Conservation (phyloP, 2,329 filamentous ascomycete species). For the Xylaria digitata region DNA sequence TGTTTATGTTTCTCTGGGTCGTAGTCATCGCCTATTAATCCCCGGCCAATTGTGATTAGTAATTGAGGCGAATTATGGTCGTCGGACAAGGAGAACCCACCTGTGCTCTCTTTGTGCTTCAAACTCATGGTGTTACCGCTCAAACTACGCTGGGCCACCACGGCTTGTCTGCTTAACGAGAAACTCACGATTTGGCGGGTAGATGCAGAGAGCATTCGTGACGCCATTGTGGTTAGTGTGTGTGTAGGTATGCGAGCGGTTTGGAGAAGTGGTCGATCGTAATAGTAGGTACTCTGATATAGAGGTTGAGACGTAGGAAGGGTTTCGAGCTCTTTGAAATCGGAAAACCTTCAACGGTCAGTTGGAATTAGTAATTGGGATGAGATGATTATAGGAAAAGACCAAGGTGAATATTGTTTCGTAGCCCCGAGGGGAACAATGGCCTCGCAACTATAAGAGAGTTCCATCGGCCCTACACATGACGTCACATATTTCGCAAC, state of each 20-base stretch:
- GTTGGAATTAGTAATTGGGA: slow-evolving; percentile 4
- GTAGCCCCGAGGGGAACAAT: slow-evolving; percentile 8
- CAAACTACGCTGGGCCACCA: slow-evolving; percentile 42
- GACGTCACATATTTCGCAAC: slow-evolving; percentile 36
- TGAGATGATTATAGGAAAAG: slow-evolving; percentile 9
- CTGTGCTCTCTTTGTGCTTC: slow-evolving; percentile 47
- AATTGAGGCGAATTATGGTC: no score
- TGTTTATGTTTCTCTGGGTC: slow-evolving; percentile 67
- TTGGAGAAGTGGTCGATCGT: background rate
- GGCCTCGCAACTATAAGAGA: slow-evolving; percentile 9
- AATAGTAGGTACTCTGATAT: no score
- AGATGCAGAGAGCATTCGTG: slow-evolving; percentile 45
- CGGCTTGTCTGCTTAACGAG: slow-evolving; percentile 44
- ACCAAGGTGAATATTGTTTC: slow-evolving; percentile 4
- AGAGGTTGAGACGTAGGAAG: background rate
- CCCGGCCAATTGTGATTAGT: no score
- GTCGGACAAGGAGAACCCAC: slow-evolving; percentile 34
- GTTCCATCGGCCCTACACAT: slow-evolving; percentile 19
- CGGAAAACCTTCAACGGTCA: slow-evolving; percentile 11
- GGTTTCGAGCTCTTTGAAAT: slow-evolving; percentile 17
- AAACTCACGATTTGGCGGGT: slow-evolving; percentile 43
- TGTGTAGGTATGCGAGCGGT: slow-evolving; percentile 4
- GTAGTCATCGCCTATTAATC: slow-evolving; percentile 53
- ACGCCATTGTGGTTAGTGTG: slow-evolving; percentile 47
- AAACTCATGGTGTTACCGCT: slow-evolving; percentile 41